Evolutionary conservation across 2,329 filamentous ascomycete genomes (phyloP).

Genomic region (Cordyceps cicadae): DNA sequence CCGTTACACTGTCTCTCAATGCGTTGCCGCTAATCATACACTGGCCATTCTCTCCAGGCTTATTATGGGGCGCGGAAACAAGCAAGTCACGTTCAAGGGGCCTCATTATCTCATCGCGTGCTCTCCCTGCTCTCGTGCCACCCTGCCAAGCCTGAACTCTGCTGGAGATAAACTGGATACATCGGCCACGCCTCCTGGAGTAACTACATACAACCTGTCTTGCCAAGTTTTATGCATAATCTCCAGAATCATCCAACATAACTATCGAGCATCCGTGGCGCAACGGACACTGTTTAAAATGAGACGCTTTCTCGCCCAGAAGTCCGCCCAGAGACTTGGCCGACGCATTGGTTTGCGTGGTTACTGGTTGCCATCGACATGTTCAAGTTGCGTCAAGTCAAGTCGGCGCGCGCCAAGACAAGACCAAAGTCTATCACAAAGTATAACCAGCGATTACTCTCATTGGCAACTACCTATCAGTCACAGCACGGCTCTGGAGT

Average conservation of each 20-base stretch:
- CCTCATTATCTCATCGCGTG: slow-evolving; percentile 8
- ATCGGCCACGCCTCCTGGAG: neutral
- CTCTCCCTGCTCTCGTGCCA: slow-evolving; percentile 6
- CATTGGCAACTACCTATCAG: no score
- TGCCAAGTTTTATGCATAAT: neutral
- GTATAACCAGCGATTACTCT: no score
- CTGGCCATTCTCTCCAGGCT: neutral
- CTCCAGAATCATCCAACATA: neutral
- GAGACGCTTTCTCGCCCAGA: neutral
- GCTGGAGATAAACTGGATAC: neutral
- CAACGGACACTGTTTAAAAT: neutral
- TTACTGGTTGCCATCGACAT: neutral
- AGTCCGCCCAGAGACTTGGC: neutral
- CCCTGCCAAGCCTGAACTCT: neutral
- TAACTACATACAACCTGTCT: neutral
- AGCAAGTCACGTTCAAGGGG: slow-evolving; percentile 3
- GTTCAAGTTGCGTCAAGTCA: neutral
- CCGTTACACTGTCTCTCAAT: neutral
- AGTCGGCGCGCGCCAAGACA: no score
- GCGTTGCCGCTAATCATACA: neutral
- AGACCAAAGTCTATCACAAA: no score
- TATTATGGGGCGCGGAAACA: neutral
- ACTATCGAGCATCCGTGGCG: neutral
- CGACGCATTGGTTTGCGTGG: neutral
- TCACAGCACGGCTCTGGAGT: neutral